Conservation (phyloP, 306 rosid species). For the Oemleria cerasiformis region DNA sequence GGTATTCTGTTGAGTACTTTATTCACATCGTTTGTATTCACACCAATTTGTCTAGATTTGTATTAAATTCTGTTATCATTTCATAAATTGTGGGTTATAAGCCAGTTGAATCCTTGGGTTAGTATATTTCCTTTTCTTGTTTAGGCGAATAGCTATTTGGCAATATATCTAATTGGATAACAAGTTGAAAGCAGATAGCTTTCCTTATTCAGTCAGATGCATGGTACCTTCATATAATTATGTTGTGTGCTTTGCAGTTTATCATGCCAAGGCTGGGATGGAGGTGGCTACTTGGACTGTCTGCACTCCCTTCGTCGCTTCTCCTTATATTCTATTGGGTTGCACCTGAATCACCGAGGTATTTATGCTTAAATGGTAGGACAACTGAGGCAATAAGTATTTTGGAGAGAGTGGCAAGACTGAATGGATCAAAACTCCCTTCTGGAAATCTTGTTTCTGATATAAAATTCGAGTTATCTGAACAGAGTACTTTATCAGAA, state of each 20-base stretch:
- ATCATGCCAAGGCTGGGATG: conserved; percentile 93
- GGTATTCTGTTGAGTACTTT: conserved; percentile 51
- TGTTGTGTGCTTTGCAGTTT: conserved; percentile 52
- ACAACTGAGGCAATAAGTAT: conserved; percentile 62
- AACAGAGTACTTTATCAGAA: conserved; percentile 46
- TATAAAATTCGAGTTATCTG: conserved; percentile 43
- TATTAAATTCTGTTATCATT: not conserved
- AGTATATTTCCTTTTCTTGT: no score
- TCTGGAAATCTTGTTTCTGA: conserved; percentile 74
- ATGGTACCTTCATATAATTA: conserved; percentile 20
- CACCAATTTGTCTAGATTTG: conserved; percentile 4
- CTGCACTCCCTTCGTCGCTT: conserved; percentile 76
- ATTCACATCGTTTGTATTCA: conserved; percentile 1
- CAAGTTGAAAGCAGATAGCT: no score
- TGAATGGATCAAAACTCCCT: conserved; percentile 72
- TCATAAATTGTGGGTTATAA: not conserved
- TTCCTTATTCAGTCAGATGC: not conserved
- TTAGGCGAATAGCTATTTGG: no score
- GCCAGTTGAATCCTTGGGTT: no score
- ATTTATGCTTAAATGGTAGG: conserved; percentile 70
- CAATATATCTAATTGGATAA: no score
- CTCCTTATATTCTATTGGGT: conserved; percentile 77
- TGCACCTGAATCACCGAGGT: conserved; percentile 93
- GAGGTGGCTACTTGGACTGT: conserved; percentile 95
- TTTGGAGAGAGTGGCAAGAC: conserved; percentile 82